Conservation (phyloP, 768 basidiomycete genomes). For the Xerocomellus amylosporus region DNA sequence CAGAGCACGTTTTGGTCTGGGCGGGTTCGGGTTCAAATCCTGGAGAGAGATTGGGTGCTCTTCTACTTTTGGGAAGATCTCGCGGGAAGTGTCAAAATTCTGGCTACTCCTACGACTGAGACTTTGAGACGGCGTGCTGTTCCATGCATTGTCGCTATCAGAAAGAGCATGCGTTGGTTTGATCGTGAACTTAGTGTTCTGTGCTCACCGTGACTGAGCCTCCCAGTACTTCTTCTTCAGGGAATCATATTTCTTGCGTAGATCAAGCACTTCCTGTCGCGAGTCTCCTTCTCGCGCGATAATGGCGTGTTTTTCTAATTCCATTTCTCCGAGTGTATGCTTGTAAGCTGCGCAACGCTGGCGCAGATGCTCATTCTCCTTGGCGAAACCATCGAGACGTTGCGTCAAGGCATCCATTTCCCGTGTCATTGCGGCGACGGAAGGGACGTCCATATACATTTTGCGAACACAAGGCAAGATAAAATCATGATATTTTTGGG, state of each 20-base stretch:
- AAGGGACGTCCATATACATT: conserved; percentile 48
- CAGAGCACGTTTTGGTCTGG: conserved; percentile 29
- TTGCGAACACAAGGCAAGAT: conserved; percentile 56
- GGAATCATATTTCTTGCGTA: conserved; percentile 34
- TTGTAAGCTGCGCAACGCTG: conserved; percentile 42
- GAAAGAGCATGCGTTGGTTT: not conserved
- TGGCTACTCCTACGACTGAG: conserved; percentile 9
- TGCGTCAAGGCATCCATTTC: conserved; percentile 38
- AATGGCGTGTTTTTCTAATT: conserved; percentile 29
- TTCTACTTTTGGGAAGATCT: conserved; percentile 22
- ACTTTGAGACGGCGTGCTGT: not conserved
- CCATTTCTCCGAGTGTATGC: conserved; percentile 32
- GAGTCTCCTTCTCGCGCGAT: conserved; percentile 34
- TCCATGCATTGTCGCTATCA: conserved; percentile 7
- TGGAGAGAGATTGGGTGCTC: conserved; percentile 17
- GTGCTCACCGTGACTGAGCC: conserved; percentile 13
- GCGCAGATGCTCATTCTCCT: conserved; percentile 44
- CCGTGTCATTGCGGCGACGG: conserved; percentile 21
- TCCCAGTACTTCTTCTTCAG: conserved; percentile 29
- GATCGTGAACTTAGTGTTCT: not conserved
- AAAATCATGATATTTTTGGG: conserved; percentile 57
- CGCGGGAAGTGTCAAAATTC: conserved; percentile 9
- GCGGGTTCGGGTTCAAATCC: not conserved
- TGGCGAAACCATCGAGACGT: conserved; percentile 37
- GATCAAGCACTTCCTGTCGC: conserved; percentile 39